phyloP scores from a whole-genome alignment of 108 stramenopile genomes.

The Heterococcus sp. region DNA sequence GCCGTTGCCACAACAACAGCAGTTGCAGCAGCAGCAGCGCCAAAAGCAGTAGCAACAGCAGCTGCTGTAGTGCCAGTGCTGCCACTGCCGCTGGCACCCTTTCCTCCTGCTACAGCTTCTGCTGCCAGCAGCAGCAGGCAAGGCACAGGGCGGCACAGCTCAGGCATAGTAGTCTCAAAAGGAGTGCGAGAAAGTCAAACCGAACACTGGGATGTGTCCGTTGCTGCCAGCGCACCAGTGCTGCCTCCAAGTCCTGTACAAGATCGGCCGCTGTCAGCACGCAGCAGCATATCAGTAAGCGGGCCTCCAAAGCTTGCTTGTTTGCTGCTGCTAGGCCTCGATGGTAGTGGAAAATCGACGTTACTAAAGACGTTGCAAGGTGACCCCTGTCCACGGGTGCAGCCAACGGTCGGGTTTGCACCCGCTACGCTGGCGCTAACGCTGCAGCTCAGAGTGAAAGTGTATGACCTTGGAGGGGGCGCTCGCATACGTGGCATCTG shows the following conservation, averaged over 20 bases:
- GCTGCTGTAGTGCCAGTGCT: no score
- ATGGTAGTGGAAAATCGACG: conserved; percentile 50
- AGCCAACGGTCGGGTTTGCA: conserved; percentile 50
- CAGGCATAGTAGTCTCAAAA: no score
- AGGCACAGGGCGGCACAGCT: background rate
- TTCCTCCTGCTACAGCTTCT: background rate
- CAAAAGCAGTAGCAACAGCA: background rate
- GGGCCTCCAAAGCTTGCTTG: conserved; percentile 10
- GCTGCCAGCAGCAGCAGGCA: no score
- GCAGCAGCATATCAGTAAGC: background rate
- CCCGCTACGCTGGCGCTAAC: conserved; percentile 52
- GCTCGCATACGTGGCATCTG: conserved; percentile 50
- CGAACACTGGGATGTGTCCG: conserved; percentile 30
- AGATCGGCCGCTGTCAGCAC: background rate
- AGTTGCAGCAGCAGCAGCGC: background rate
- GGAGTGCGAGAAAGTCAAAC: conserved; percentile 15
- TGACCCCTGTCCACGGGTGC: conserved; percentile 35
- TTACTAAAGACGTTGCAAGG: conserved; percentile 51
- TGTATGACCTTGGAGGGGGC: conserved; percentile 55
- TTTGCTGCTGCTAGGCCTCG: conserved; percentile 45
- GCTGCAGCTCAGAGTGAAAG: conserved; percentile 38
- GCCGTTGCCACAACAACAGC: background rate
- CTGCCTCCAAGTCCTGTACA: background rate
- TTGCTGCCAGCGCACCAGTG: background rate
- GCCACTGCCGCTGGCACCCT: background rate